Conservation (phyloP, 306 rosid species). For the Quercus gilva region DNA sequence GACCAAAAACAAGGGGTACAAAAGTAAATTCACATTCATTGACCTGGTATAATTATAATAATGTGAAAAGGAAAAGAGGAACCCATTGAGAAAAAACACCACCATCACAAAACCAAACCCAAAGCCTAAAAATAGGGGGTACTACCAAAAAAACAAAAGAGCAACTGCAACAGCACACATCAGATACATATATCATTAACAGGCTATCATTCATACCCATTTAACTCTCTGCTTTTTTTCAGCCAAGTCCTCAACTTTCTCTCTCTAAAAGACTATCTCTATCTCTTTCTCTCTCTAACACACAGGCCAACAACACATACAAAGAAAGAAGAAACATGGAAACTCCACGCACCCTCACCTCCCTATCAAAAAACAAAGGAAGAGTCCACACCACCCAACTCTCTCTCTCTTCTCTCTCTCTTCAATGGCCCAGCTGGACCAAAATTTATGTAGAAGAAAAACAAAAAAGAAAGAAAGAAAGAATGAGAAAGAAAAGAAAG, state of each 20-base stretch:
- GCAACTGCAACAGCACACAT: conserved; percentile 39
- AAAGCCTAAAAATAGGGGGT: conserved; percentile 61
- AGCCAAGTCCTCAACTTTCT: conserved; percentile 15
- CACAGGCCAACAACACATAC: conserved; percentile 38
- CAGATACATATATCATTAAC: conserved; percentile 37
- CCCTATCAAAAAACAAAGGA: conserved; percentile 41
- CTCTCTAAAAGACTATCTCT: conserved; percentile 8
- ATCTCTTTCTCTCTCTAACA: conserved; percentile 50
- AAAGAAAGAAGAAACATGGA: conserved; percentile 61
- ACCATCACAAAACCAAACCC: conserved; percentile 27
- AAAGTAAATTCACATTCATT: conserved; percentile 31
- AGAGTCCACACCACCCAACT: conserved; percentile 56
- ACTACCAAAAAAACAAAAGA: conserved; percentile 12
- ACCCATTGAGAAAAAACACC: conserved; percentile 13
- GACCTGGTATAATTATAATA: conserved; percentile 18
- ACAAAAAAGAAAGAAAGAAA: conserved; percentile 35
- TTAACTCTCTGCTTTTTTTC: conserved; percentile 23
- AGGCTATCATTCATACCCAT: conserved; percentile 7
- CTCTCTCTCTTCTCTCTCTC: conserved; percentile 45
- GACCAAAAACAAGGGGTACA: conserved; percentile 21
- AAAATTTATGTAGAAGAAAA: conserved; percentile 67
- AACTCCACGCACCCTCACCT: conserved; percentile 59
- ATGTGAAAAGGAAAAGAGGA: conserved; percentile 3
- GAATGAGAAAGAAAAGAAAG: conserved; percentile 39
- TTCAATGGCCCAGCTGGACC: conserved; percentile 99